These are phyloP conservation scores for Paramecium tetraurelia DNA, from an alignment of 73 alveolate species.

Conservation along the genomic window DNA sequence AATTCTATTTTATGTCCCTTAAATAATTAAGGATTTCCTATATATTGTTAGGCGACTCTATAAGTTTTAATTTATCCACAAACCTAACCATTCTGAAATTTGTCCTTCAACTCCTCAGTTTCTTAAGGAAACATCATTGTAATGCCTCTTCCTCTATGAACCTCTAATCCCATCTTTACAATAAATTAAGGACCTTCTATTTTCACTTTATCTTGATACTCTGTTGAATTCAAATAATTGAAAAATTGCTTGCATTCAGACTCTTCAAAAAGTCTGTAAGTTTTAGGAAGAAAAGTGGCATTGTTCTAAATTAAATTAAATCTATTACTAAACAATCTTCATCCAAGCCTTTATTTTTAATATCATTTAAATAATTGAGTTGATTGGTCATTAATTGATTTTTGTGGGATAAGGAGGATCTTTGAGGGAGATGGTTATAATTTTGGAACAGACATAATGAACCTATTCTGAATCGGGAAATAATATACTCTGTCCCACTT, in stretches of 20 bases:
- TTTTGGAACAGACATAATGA: background rate
- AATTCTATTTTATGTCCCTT: constrained; percentile 48
- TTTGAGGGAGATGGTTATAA: background rate
- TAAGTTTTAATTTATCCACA: background rate
- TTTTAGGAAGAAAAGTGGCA: constrained; percentile 51
- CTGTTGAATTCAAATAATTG: background rate
- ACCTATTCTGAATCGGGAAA: background rate
- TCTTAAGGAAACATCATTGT: constrained; percentile 18
- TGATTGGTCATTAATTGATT: background rate
- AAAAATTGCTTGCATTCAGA: constrained; percentile 42
- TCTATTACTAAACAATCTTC: background rate
- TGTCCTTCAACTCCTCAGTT: background rate
- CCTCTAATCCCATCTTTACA: constrained; percentile 45
- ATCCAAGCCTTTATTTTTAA: background rate
- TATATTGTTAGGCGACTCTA: constrained; percentile 18
- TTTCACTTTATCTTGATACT: background rate
- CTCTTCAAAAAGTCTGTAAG: constrained; percentile 35
- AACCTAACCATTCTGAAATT: background rate
- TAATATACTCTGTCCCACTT: background rate
- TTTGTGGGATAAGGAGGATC: constrained; percentile 1
- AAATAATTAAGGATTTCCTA: constrained; percentile 30
- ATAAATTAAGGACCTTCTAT: constrained; percentile 45
- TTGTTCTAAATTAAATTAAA: background rate
- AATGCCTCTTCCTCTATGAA: constrained; percentile 59
- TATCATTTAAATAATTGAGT: background rate